Evolutionary conservation across 345 rosid genomes (phyloP).

Genomic region (Lepidium aucheri): DNA sequence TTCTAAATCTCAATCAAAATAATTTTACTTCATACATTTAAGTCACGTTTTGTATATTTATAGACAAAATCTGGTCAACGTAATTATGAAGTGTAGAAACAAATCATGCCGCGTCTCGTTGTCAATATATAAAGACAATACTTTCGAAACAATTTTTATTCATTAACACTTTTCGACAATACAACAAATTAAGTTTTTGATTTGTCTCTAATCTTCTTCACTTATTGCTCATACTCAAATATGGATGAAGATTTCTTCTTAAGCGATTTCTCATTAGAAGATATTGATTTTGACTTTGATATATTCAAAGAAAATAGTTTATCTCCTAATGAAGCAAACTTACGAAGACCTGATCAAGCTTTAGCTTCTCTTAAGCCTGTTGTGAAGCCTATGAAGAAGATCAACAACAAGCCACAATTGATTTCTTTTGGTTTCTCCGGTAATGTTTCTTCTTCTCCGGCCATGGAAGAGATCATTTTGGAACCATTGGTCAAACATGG

Average conservation of each 20-base stretch:
- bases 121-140: constrained; percentile 11
- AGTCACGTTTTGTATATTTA: constrained; percentile 22
- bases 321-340: not conserved
- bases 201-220: not conserved
- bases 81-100: not conserved
- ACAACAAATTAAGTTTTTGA: not conserved
- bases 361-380: not conserved
- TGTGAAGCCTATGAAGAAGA: not conserved
- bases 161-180: constrained; percentile 3
- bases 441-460: not conserved
- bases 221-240: not conserved
- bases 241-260: constrained; percentile 24
- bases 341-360: not conserved
- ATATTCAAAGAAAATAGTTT: not conserved
- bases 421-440: constrained; percentile 20
- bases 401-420: constrained; percentile 6
- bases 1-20: not conserved
- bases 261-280: constrained; percentile 18
- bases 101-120: constrained; percentile 9
- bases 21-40: not conserved
- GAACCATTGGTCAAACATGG: constrained; percentile 7
- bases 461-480: not conserved
- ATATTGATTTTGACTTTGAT: constrained; percentile 24
- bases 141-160: constrained; percentile 4
- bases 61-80: constrained; percentile 11